Base-by-base conservation (phyloP, 2,329 filamentous ascomycete species). In the Phialophora macrospora region DNA sequence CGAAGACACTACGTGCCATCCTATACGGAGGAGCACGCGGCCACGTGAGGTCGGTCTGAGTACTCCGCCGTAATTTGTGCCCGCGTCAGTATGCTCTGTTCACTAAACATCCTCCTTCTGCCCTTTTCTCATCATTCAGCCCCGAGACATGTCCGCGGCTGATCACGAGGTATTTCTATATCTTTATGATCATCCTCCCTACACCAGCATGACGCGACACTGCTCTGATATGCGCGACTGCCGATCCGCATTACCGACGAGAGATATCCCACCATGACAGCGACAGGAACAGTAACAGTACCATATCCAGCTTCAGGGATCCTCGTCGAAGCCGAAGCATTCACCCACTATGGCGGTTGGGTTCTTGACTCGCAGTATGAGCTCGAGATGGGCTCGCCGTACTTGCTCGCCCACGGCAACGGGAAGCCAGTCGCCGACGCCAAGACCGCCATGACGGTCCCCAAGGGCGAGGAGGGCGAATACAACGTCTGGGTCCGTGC, bases 401-500 rank as follows among this genome's bases (percentile, higher is more conserved):
- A 63, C 32, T 26, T 63, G 30, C 54, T 63, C 22, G 61, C 61
- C 20, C 61, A 63, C 41, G 61, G 61, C 8, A 57, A 59, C 44
- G 61, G 61, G 9, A 52, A 34, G 11, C 61, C 61, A n/a, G 61
- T 63, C 46, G 32, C 44, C 8, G 61, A 63, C 22, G 61, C 61
- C 4, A 59, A 17, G 30, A 63, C 61, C 1, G 28, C 17, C 2
- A 59, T 63, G n/a, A 32, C 41, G 3, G 38, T 63, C 22, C 8
- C 38, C 8, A 30, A 52, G 17, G 52, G 51, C 26, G 22, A 32
- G 11, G 20, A 52, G 22, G 58, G 58, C 20, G n/a, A 30, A 30
- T 63, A 63, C 46, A 57, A 58, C 28, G 28, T 59, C 44, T 59
- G 76, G 48, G 61, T 63, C 9, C 61, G 61, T 14, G 55, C 61